Percentiles rank a stretch among this genome's conserved stretches.
These are phyloP conservation scores for Ananas comosus DNA, from an alignment of 176 grass and related monocot genomes.

Conservation along the genomic window DNA sequence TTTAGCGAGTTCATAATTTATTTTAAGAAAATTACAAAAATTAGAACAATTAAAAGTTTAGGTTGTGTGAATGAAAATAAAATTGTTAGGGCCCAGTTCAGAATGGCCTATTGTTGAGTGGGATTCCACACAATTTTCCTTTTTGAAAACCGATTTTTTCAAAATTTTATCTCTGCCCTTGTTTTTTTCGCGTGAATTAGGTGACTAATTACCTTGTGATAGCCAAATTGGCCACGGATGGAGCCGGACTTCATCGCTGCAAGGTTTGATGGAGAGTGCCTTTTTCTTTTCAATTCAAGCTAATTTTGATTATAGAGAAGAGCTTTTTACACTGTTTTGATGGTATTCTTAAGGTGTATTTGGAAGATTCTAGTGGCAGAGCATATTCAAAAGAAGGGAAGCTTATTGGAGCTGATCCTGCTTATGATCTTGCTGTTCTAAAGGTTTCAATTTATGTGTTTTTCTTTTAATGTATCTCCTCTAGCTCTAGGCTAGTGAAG, in stretches of 20 bases:
- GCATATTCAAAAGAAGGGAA: constrained; percentile 58
- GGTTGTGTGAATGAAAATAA: neutral
- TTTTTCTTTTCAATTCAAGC: neutral
- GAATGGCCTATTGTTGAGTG: neutral
- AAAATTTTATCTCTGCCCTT: neutral
- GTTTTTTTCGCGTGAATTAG: constrained; percentile 18
- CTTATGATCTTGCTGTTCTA: constrained; percentile 73
- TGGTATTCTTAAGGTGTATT: constrained; percentile 33
- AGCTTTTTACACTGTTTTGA: neutral
- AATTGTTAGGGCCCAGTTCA: neutral
- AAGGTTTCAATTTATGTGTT: constrained; percentile 36
- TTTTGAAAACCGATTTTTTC: neutral
- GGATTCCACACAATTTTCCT: too few species aligned
- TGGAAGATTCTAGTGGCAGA: constrained; percentile 52
- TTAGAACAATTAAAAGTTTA: too few species aligned
- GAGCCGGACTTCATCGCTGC: constrained; percentile 45
- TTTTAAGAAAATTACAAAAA: too few species aligned
- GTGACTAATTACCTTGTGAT: constrained; percentile 92
- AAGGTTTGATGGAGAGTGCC: constrained; percentile 29
- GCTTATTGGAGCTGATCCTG: constrained; percentile 60
- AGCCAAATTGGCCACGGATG: constrained; percentile 58
- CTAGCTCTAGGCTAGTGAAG: neutral
- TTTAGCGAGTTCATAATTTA: too few species aligned
- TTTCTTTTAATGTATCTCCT: constrained; percentile 5
- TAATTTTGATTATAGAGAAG: too few species aligned